phyloP scores from a whole-genome alignment of 257 asterid genomes.

The Plantago major region DNA sequence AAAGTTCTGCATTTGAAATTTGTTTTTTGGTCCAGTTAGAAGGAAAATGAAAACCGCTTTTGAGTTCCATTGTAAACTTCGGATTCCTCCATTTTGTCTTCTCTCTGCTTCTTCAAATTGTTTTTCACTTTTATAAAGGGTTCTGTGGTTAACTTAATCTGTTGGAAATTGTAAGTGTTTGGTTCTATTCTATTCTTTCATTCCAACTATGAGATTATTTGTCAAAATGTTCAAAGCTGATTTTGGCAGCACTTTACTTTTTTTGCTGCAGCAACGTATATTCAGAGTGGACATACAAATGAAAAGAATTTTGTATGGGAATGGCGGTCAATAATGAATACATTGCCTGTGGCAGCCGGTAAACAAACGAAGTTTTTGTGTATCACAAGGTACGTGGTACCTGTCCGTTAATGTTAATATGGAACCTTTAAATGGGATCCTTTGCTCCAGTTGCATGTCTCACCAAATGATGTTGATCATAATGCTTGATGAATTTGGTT shows the following conservation, averaged over 20 bases:
- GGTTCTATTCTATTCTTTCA: background rate
- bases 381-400: conserved; percentile 63
- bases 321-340: conserved; percentile 64
- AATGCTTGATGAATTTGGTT: background rate
- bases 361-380: conserved; percentile 74
- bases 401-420: background rate
- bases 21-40: too few relatives aligned
- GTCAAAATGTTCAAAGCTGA: background rate
- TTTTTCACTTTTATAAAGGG: too few relatives aligned
- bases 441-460: background rate
- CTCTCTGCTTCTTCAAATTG: too few relatives aligned
- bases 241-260: conserved; percentile 11
- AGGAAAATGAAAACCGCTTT: too few relatives aligned
- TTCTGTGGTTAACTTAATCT: too few relatives aligned
- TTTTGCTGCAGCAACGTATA: conserved; percentile 52
- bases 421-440: background rate
- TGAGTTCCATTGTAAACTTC: too few relatives aligned
- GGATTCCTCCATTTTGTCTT: too few relatives aligned
- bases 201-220: background rate
- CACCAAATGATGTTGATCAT: background rate
- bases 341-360: conserved; percentile 90
- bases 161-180: too few relatives aligned
- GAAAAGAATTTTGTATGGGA: conserved; percentile 85
- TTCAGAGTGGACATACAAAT: conserved; percentile 74
- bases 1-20: too few relatives aligned